Evolutionary conservation across 768 basidiomycete genomes (phyloP).

Genomic region (Tephrocybe sp.): DNA sequence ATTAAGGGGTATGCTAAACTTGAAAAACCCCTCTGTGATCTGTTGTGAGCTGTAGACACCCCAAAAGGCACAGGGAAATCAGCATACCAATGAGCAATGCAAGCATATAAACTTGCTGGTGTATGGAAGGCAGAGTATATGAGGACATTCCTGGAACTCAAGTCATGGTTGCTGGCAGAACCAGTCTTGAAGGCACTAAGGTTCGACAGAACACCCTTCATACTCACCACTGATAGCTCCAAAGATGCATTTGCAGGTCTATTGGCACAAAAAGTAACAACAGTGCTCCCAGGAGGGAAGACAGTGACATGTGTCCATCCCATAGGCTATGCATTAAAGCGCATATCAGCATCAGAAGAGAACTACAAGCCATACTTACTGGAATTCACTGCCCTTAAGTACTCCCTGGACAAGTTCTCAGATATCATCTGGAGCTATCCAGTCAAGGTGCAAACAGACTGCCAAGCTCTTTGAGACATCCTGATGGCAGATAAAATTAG

Average conservation of each 20-base stretch:
- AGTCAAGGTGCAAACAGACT: constrained; percentile 32
- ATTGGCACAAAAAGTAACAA: constrained; percentile 23
- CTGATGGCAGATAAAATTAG: constrained; percentile 25
- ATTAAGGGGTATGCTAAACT: too few relatives aligned
- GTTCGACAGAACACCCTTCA: constrained; percentile 32
- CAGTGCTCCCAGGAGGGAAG: constrained; percentile 19
- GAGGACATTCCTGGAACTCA: constrained; percentile 26
- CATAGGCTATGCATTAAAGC: constrained; percentile 30
- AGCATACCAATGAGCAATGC: constrained; percentile 18
- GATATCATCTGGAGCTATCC: constrained; percentile 26
- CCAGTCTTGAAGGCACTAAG: constrained; percentile 30
- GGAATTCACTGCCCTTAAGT: constrained; percentile 36
- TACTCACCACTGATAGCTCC: constrained; percentile 33
- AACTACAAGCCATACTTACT: constrained; percentile 30
- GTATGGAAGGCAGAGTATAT: constrained; percentile 18
- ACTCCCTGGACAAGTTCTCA: constrained; percentile 25
- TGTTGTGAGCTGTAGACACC: too few relatives aligned
- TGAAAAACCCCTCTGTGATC: too few relatives aligned
- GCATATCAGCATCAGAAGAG: constrained; percentile 24
- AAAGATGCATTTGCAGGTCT: constrained; percentile 32
- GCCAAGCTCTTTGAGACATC: constrained; percentile 27
- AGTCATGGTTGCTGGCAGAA: constrained; percentile 26
- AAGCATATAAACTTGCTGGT: constrained; percentile 5
- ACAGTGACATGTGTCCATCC: constrained; percentile 21
- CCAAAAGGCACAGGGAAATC: background rate